phyloP scores from a whole-genome alignment of 345 rosid genomes.

The Eucalyptus melliodora region DNA sequence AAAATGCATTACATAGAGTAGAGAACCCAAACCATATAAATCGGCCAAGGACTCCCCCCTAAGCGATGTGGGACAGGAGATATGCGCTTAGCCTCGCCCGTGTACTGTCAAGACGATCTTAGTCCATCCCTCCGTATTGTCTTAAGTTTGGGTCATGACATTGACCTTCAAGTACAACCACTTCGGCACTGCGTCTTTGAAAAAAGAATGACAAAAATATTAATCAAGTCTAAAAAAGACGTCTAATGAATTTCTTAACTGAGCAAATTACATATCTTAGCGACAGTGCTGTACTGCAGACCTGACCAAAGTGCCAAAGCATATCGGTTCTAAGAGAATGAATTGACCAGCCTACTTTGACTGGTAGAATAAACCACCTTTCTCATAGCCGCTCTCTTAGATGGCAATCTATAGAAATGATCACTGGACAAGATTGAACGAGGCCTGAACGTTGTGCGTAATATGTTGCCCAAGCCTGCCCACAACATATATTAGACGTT shows the following conservation, averaged over 20 bases:
- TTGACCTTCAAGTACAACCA: constrained; percentile 77
- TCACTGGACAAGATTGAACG: not conserved
- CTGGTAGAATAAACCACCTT: not conserved
- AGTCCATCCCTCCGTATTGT: too few species aligned
- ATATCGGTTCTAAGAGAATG: constrained; percentile 28
- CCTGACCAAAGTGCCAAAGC: constrained; percentile 96
- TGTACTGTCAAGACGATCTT: accelerated
- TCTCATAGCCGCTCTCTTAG: not conserved
- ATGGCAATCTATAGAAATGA: not conserved
- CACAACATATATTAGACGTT: not conserved
- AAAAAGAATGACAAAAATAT: not conserved
- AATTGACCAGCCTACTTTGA: not conserved
- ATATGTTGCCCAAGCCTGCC: not conserved
- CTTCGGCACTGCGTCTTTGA: constrained; percentile 59
- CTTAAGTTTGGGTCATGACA: too few species aligned
- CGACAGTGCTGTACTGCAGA: constrained; percentile 1
- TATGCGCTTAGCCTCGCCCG: too few species aligned
- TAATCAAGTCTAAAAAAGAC: not conserved
- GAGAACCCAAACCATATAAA: too few species aligned
- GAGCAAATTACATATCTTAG: not conserved
- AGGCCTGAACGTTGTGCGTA: not conserved
- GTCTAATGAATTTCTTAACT: not conserved
- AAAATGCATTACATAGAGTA: accelerated
- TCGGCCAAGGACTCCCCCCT: accelerated
- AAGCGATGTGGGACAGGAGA: accelerated